These are phyloP conservation scores for Boletus tylopilopsis DNA, from an alignment of 768 basidiomycete species.

Conservation along the genomic window DNA sequence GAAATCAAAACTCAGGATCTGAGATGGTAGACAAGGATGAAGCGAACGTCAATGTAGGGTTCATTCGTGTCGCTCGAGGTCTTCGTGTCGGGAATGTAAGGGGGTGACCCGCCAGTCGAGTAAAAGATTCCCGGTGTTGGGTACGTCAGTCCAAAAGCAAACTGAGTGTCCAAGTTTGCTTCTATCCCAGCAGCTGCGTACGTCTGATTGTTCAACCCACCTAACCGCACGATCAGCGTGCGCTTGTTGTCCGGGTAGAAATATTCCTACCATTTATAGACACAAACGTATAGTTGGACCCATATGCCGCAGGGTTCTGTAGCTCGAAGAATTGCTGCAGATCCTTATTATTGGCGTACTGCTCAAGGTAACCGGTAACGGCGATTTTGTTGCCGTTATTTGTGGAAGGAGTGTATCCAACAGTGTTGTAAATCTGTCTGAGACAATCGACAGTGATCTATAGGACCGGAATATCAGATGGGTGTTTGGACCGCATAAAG, in stretches of 20 bases:
- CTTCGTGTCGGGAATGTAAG: constrained; percentile 46
- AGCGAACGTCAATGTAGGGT: constrained; percentile 42
- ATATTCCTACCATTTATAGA: constrained; percentile 48
- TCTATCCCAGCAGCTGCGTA: constrained; percentile 51
- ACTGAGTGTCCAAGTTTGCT: constrained; percentile 66
- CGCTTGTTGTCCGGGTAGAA: neutral
- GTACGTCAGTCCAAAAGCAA: constrained; percentile 59
- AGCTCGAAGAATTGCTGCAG: constrained; percentile 48
- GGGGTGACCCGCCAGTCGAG: constrained; percentile 60
- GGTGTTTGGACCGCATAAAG: neutral
- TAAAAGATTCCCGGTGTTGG: constrained; percentile 60
- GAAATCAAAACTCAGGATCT: constrained; percentile 1
- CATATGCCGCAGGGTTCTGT: constrained; percentile 45
- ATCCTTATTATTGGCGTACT: constrained; percentile 53
- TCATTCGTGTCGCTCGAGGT: constrained; percentile 45
- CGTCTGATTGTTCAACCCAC: constrained; percentile 58
- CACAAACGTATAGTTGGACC: constrained; percentile 48
- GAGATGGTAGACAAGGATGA: neutral
- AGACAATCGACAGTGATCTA: constrained; percentile 52
- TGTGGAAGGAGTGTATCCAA: constrained; percentile 41
- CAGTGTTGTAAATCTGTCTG: constrained; percentile 52
- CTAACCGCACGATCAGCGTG: constrained; percentile 32
- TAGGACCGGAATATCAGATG: neutral
- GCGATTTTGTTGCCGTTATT: constrained; percentile 47
- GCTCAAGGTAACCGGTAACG: constrained; percentile 49